Evolutionary conservation across 2,329 filamentous ascomycete species (phyloP).

Genomic region (Alternaria tenuissima): DNA sequence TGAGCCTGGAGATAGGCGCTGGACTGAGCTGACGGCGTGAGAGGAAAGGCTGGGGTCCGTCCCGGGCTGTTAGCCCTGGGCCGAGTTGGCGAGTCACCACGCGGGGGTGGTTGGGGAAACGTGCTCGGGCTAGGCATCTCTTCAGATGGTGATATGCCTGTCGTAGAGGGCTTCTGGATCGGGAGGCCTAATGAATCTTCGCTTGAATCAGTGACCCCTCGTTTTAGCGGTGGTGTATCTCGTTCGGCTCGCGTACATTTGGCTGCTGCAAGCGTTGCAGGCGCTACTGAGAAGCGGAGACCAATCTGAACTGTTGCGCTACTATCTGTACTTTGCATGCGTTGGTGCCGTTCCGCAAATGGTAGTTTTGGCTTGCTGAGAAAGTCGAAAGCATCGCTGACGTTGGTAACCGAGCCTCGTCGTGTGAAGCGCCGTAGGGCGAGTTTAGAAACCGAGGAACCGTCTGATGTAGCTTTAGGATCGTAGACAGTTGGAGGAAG

Average conservation of each 20-base stretch:
- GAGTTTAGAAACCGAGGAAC: conserved; percentile 38
- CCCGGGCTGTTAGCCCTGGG: conserved; percentile 27
- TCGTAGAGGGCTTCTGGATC: conserved; percentile 39
- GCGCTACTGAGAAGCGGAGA: conserved; percentile 67
- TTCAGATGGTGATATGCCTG: conserved; percentile 17
- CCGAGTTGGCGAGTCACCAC: conserved; percentile 27
- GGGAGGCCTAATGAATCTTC: conserved; percentile 40
- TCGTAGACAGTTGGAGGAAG: conserved; percentile 52
- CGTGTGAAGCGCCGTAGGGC: conserved; percentile 44
- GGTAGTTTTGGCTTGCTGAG: conserved; percentile 52
- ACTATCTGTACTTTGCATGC: conserved; percentile 70
- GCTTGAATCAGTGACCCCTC: conserved; percentile 38
- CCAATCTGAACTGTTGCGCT: conserved; percentile 77
- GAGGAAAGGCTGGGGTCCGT: conserved; percentile 36
- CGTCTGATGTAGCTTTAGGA: conserved; percentile 30
- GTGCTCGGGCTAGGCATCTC: conserved; percentile 28
- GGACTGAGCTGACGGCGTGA: conserved; percentile 34
- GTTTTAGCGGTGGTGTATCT: conserved; percentile 29
- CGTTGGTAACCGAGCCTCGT: conserved; percentile 49
- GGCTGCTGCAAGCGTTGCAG: conserved; percentile 47
- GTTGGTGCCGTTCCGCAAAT: conserved; percentile 53
- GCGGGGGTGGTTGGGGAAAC: conserved; percentile 32
- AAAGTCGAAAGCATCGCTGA: conserved; percentile 47
- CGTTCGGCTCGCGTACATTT: conserved; percentile 36
- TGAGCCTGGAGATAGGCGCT: conserved; percentile 44